A percentile compares a stretch with the other conserved stretches of the same genome.
Evolutionary conservation across 495 filamentous ascomycete genomes (phyloP).

Genomic region (Neurospora sp.): DNA sequence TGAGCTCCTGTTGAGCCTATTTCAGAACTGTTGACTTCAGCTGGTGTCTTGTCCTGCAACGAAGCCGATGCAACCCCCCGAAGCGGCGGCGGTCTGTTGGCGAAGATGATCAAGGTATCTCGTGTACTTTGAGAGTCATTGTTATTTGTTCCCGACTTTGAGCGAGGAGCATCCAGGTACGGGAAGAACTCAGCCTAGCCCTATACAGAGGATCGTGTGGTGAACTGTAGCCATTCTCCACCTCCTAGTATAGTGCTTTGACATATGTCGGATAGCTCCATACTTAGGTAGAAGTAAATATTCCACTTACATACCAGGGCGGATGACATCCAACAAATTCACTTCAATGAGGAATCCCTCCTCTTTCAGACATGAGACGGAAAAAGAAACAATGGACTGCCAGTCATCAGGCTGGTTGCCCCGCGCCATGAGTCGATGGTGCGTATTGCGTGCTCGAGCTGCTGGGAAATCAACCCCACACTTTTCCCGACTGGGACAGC

Average conservation of each 20-base stretch:
- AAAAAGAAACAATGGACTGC: not conserved
- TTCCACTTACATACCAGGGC: not conserved
- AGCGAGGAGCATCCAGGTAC: no score
- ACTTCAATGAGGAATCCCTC: not conserved
- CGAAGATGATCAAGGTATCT: no score
- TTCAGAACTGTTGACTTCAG: no score
- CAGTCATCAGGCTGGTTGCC: constrained; percentile 3
- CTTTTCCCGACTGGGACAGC: constrained; percentile 8
- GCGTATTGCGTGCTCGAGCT: constrained; percentile 25
- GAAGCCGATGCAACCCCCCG: no score
- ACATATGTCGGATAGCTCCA: not conserved
- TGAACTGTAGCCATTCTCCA: not conserved
- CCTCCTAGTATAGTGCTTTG: not conserved
- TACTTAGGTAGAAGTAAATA: not conserved
- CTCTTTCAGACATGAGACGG: not conserved
- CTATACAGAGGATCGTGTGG: no score
- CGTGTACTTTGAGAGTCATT: no score
- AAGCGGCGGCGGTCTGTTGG: no score
- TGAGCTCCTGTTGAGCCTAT: no score
- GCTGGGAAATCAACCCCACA: constrained; percentile 16
- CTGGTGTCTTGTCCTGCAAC: no score
- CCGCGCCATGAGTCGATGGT: constrained; percentile 22
- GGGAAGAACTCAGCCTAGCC: no score
- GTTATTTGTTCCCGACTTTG: no score
- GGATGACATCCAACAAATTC: no score